Evolutionary conservation across 1,284 basidiomycete species (phyloP), one percentile per base, ranked within the genome.

Genomic region (Schizopora paradoxa): DNA sequence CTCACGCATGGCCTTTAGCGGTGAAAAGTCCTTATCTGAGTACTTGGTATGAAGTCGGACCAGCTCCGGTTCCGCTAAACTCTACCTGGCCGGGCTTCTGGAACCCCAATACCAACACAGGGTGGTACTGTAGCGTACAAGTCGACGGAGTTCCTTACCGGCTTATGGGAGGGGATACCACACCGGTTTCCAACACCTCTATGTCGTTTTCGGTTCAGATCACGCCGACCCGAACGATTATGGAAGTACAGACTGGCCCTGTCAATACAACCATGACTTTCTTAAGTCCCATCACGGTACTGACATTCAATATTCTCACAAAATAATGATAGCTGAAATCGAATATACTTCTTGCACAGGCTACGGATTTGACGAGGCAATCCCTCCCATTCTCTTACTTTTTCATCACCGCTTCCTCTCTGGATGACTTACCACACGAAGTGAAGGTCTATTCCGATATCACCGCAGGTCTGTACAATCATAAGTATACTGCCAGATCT

Each of bases 111-210:
- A n/a, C n/a, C n/a, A n/a, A n/a, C n/a, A n/a, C n/a, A n/a, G 65
- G 64, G 14, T 72, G 68, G 69, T 57, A 58, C 42, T 65, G 64
- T 2, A 55, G 62, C 35, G 58, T 70, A 10, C 54, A 62, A 13
- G 66, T 73, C 1, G 70, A 71, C 43, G 63, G 59, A 2, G 27
- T 45, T n/a, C 42, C 59, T 4, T 68, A 56, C 47, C 26, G 33
- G 26, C 19, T 51, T 5, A 14, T 43, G 6, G 29, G 31, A n/a
- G 52, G 51, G 11, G 13, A 13, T 16, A 6, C 10, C 22, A 3
- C 7, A 5, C 5, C 5, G 18, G 33, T 16, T 3, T 2, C 22
- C 6, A 14, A 10, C 4, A 14, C 14, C 35, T 14, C 10, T 14
- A 8, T 10, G 8, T 31, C 14, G 14, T 14, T 31, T 14, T 14